Conservation (phyloP, 176 grass and related monocot genomes). For the Luzula sylvatica region DNA sequence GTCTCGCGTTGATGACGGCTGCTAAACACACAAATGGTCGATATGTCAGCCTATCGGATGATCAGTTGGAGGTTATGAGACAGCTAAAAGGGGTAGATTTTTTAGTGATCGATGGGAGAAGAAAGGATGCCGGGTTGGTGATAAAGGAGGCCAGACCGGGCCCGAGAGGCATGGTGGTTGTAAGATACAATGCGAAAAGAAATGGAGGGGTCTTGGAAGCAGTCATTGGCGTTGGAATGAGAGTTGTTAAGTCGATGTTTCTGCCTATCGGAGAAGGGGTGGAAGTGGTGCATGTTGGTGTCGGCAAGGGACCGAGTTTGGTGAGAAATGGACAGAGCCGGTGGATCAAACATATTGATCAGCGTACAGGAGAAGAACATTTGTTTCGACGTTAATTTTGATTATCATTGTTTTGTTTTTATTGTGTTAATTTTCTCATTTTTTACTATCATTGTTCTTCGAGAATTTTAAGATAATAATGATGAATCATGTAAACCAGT, state of each 20-base stretch:
- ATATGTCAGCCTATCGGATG: constrained; percentile 17
- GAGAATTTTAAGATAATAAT: not conserved
- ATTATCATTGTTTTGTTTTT: not conserved
- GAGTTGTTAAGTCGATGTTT: constrained; percentile 53
- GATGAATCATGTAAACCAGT: too few relatives aligned
- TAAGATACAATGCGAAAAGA: constrained; percentile 26
- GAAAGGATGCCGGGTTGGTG: constrained; percentile 28
- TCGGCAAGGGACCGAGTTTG: constrained; percentile 64
- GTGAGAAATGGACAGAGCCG: constrained; percentile 4
- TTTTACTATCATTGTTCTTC: not conserved
- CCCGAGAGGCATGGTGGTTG: constrained; percentile 58
- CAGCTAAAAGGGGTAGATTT: constrained; percentile 50
- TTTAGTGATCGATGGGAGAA: constrained; percentile 43
- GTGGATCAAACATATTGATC: constrained; percentile 63
- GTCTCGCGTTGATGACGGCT: constrained; percentile 30
- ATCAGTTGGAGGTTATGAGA: constrained; percentile 32
- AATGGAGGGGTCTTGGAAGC: not conserved
- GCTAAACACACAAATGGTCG: constrained; percentile 13
- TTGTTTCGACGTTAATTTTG: constrained; percentile 47
- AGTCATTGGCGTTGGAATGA: constrained; percentile 24
- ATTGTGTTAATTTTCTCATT: not conserved
- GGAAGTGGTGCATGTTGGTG: constrained; percentile 70
- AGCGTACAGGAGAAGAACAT: constrained; percentile 56
- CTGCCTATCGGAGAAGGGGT: constrained; percentile 60
- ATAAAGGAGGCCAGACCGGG: constrained; percentile 44